Conservation (phyloP, 192 early-diverging fungal species). For the Coemansia guatemalensis region DNA sequence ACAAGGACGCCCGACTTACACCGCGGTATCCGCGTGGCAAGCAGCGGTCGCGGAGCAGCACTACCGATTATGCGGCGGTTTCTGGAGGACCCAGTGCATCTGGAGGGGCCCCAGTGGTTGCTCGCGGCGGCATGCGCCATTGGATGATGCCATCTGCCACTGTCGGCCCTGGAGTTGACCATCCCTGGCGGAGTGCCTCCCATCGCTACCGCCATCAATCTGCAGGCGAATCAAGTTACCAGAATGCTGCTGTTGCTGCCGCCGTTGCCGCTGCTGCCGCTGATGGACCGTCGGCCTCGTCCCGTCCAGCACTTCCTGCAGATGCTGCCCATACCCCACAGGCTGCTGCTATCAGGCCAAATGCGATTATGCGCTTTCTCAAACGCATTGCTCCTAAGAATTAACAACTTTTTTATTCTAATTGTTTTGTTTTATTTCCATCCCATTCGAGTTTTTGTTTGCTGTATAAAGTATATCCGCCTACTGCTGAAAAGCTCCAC, state of each 20-base stretch:
- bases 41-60: slow-evolving; percentile 2
- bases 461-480: no score
- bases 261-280: slow-evolving; percentile 10
- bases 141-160: not conserved
- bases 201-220: slow-evolving; percentile 29
- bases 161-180: not conserved
- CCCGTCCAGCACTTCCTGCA: not conserved
- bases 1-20: not conserved
- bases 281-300: not conserved
- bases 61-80: slow-evolving; percentile 6
- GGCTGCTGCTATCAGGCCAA: slow-evolving; percentile 27
- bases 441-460: no score
- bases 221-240: slow-evolving; percentile 24
- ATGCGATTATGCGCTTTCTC: slow-evolving; percentile 46
- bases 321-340: not conserved
- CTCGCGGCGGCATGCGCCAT: not conserved
- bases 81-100: not conserved
- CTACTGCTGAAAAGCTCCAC: no score
- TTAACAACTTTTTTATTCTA: slow-evolving; percentile 6
- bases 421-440: no score
- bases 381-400: slow-evolving; percentile 42
- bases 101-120: not conserved
- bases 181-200: slow-evolving; percentile 7
- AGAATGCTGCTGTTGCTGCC: slow-evolving; percentile 11
- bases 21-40: slow-evolving; percentile 3